Conservation (phyloP, 257 asterid species). For the Cynanchum wilfordii region DNA sequence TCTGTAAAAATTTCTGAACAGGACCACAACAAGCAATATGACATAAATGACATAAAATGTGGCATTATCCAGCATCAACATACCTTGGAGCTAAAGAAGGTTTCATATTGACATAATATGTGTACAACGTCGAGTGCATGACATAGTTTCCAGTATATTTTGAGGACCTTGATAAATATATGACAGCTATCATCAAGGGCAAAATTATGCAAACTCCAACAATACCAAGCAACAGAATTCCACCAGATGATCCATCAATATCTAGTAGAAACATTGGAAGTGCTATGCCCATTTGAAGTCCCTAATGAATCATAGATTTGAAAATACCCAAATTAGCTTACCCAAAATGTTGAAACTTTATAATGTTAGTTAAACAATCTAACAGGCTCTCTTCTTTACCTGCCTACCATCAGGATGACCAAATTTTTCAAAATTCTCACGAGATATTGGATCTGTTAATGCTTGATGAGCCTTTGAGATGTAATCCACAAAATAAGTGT, state of each 20-base stretch:
- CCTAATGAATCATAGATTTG: constrained; percentile 39
- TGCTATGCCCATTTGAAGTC: constrained; percentile 97
- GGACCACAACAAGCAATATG: neutral
- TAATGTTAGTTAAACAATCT: neutral
- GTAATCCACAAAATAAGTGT: constrained; percentile 72
- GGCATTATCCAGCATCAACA: neutral
- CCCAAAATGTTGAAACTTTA: neutral
- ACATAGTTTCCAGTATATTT: constrained; percentile 97
- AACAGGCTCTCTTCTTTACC: constrained; percentile 30
- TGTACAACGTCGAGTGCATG: constrained; percentile 87
- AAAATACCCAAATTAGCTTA: constrained; percentile 2
- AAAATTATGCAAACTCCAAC: constrained; percentile 93
- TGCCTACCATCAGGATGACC: constrained; percentile 99
- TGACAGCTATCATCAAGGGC: constrained; percentile 84
- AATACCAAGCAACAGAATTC: constrained; percentile 86
- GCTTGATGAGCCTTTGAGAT: constrained; percentile 99
- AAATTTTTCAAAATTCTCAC: constrained; percentile 93
- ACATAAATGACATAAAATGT: neutral
- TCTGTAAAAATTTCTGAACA: neutral
- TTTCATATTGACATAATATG: constrained; percentile 92
- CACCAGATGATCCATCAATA: constrained; percentile 93
- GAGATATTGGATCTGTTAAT: constrained; percentile 91
- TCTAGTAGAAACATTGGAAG: constrained; percentile 90
- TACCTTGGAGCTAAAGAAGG: constrained; percentile 99
- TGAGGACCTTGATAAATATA: constrained; percentile 88